Base-by-base conservation (phyloP, 2,329 filamentous ascomycete species). In the Ilyonectria sp. region DNA sequence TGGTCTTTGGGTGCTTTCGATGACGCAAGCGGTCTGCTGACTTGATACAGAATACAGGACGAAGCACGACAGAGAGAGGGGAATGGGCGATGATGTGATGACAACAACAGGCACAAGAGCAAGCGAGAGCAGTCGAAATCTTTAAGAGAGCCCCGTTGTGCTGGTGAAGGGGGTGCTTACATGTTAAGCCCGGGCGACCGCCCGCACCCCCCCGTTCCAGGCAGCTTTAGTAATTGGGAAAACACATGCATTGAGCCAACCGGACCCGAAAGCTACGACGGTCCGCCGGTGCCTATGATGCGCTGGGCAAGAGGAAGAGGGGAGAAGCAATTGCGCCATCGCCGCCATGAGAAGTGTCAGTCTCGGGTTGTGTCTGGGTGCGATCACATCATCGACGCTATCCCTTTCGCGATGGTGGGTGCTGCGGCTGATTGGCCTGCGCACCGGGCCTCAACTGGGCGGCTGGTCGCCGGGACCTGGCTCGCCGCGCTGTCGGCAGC, bases 361-460 rank as follows among this genome's bases (percentile, higher is more conserved):
- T 71, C 71, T 75, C 64, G 68, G 72, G 75, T 74, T 76, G 74
- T 68, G 76, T 78, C 75, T 77, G 76, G 77, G 77, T 80, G 74
- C 78, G 81, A 86, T 85, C 84, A 85, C 84, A 84, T 85, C 84
- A 86, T 86, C 83, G 79, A 81, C 83, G 83, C 84, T 85, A 86
- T 81, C 69, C 79, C 83, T 83, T 83, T 84, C 82, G 82, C 82
- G 82, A 84, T 81, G 78, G 73, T 75, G 69, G 64, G 57, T 67
- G 65, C 71, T 68, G 65, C 63, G 64, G 57, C 68, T 82, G 78
- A 83, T 83, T 84, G 82, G 81, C 55, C 65, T 61, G 50, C 53
- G 49, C 57, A 57, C 40, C 60, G 59, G 65, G 68, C 67, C 71
- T 68, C 71, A 69, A 71, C 53, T 72, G 70, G 68, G 43, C 68